Evolutionary conservation across 2,329 filamentous ascomycete species (phyloP).

Genomic region (Huntiella moniliformis): DNA sequence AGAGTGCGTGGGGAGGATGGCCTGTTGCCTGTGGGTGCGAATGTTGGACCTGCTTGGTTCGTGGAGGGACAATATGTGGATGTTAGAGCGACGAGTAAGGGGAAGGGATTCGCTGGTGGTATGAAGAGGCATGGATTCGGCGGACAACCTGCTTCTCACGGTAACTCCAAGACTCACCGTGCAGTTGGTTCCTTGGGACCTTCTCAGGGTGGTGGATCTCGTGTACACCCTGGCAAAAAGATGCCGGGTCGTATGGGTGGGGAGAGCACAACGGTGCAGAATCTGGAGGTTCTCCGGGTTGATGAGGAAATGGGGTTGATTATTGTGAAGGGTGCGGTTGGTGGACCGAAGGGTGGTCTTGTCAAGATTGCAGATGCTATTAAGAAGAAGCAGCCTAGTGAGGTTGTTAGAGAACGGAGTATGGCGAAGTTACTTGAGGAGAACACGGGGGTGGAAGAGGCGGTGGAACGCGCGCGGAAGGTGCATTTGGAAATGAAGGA

Average conservation of each 20-base stretch:
- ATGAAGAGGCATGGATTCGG: conserved; percentile 92
- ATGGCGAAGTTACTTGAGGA: conserved; percentile 19
- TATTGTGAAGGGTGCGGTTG: conserved; percentile 69
- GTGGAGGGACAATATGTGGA: conserved; percentile 79
- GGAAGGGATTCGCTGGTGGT: conserved; percentile 87
- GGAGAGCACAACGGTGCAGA: conserved; percentile 75
- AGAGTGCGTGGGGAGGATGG: conserved; percentile 57
- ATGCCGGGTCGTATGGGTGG: conserved; percentile 96
- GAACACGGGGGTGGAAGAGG: conserved; percentile 26
- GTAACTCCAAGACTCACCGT: conserved; percentile 86
- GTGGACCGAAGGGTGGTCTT: conserved; percentile 70
- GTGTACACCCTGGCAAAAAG: conserved; percentile 89
- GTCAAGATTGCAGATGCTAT: conserved; percentile 79
- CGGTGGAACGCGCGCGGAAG: conserved; percentile 29
- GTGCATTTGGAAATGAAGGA: conserved; percentile 36
- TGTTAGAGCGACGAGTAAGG: conserved; percentile 57
- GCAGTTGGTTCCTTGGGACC: conserved; percentile 80
- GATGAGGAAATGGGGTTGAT: conserved; percentile 76
- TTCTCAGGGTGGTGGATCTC: conserved; percentile 77
- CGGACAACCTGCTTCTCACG: conserved; percentile 82
- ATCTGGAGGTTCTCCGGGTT: conserved; percentile 72
- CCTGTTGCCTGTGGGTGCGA: conserved; percentile 54
- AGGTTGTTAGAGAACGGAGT: conserved; percentile 18
- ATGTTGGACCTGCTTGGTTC: conserved; percentile 79
- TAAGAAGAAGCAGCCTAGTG: conserved; percentile 51